These are phyloP conservation scores for Aureobasidium sp. DNA, from an alignment of 2,329 filamentous ascomycete species.

Conservation along the genomic window DNA sequence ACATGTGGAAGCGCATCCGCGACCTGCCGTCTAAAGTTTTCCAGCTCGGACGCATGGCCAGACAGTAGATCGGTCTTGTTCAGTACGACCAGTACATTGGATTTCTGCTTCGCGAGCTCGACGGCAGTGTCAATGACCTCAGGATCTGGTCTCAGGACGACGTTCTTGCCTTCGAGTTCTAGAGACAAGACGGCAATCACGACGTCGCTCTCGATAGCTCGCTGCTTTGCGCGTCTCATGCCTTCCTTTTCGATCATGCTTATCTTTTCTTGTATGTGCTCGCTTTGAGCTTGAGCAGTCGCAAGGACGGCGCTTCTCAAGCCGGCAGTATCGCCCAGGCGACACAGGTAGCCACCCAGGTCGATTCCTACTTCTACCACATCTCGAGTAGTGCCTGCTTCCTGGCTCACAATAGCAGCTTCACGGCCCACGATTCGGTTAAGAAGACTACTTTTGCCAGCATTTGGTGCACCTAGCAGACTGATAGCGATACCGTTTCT, in stretches of 20 bases:
- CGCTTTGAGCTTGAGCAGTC: neutral
- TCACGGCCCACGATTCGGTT: conserved; percentile 92
- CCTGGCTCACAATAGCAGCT: conserved; percentile 93
- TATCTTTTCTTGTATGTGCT: conserved; percentile 45
- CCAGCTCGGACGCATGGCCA: conserved; percentile 4
- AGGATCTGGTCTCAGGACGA: conserved; percentile 47
- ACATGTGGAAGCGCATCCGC: conserved; percentile 48
- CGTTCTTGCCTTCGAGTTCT: conserved; percentile 51
- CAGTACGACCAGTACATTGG: conserved; percentile 63
- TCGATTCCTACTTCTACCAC: conserved; percentile 94
- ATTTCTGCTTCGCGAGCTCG: conserved; percentile 53
- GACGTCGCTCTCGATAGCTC: conserved; percentile 86
- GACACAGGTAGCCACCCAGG: conserved; percentile 88
- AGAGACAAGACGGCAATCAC: conserved; percentile 84
- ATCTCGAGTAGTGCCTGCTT: conserved; percentile 95
- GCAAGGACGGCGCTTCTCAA: conserved; percentile 61
- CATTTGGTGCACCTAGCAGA: conserved; percentile 91
- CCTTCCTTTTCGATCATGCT: conserved; percentile 89
- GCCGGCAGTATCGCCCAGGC: conserved; percentile 96
- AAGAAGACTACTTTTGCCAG: conserved; percentile 93
- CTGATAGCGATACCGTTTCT: conserved; percentile 88
- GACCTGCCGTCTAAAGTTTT: conserved; percentile 31
- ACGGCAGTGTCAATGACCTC: conserved; percentile 63
- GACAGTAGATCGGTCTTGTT: conserved; percentile 64
- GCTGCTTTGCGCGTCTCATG: conserved; percentile 84